Evolutionary conservation across 306 rosid genomes (phyloP).

Genomic region (Senna tora): DNA sequence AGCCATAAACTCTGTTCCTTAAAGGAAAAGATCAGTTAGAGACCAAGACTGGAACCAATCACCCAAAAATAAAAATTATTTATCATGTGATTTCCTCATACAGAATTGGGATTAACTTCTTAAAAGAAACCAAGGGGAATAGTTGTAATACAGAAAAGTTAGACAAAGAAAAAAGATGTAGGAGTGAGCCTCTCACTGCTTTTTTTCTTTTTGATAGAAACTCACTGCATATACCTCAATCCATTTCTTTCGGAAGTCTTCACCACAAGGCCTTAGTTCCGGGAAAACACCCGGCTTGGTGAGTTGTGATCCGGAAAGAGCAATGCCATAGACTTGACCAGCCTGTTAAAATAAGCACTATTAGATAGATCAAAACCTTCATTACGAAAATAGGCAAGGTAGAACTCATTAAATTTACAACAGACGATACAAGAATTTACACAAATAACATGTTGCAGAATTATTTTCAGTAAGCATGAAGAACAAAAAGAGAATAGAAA

Average conservation of each 20-base stretch:
- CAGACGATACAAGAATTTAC: background rate
- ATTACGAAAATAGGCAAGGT: slow-evolving; percentile 22
- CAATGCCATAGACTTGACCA: slow-evolving; percentile 91
- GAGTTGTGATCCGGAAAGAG: slow-evolving; percentile 79
- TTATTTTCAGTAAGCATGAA: slow-evolving; percentile 28
- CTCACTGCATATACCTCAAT: slow-evolving; percentile 66
- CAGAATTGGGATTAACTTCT: background rate
- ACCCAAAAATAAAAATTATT: background rate
- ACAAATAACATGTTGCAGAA: slow-evolving; percentile 13
- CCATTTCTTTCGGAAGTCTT: slow-evolving; percentile 89
- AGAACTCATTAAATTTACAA: slow-evolving; percentile 27
- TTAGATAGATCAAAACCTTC: slow-evolving; percentile 35
- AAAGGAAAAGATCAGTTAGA: background rate
- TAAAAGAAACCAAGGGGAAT: background rate
- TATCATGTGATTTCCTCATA: background rate
- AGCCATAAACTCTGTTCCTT: background rate
- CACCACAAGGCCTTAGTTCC: slow-evolving; percentile 72
- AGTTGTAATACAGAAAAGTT: slow-evolving; percentile 11
- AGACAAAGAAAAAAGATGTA: slow-evolving; percentile 3
- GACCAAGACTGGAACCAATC: slow-evolving; percentile 4
- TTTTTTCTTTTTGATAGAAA: too few species aligned
- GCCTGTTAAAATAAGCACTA: slow-evolving; percentile 65
- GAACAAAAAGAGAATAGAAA: slow-evolving; percentile 30
- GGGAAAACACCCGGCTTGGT: slow-evolving; percentile 80
- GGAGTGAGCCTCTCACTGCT: background rate